These are phyloP conservation scores for Ciborinia camelliae DNA, from an alignment of 2,329 filamentous ascomycete genomes.

Conservation along the genomic window DNA sequence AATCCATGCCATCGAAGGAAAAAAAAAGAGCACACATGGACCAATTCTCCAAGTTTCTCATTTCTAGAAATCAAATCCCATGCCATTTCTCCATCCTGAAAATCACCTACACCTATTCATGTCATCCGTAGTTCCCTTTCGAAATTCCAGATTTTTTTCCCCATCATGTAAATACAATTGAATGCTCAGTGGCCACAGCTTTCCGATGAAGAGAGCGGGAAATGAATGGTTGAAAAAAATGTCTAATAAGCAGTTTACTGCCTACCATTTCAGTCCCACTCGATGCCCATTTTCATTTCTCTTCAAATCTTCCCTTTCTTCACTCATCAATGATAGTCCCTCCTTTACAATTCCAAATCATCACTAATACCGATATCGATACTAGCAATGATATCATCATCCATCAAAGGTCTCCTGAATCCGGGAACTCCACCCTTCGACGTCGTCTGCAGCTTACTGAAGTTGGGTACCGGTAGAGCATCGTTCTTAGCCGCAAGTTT, in stretches of 20 bases:
- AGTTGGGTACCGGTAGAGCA: slow-evolving; percentile 47
- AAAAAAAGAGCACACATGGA: background rate
- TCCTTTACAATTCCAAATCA: slow-evolving; percentile 46
- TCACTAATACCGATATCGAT: slow-evolving; percentile 91
- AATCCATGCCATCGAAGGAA: background rate
- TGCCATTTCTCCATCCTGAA: background rate
- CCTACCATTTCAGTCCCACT: background rate
- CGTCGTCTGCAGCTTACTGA: slow-evolving; percentile 41
- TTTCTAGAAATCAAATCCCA: background rate
- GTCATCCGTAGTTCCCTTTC: background rate
- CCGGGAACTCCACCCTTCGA: slow-evolving; percentile 56
- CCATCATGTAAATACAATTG: slow-evolving; percentile 4
- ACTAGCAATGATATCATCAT: slow-evolving; percentile 87
- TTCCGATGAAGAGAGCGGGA: background rate
- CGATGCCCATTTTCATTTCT: background rate
- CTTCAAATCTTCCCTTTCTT: background rate
- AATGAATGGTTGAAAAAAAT: background rate
- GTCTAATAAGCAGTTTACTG: background rate
- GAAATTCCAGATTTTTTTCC: background rate
- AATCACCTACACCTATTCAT: background rate
- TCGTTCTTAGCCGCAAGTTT: slow-evolving; percentile 45
- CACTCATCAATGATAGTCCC: background rate
- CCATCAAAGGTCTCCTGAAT: slow-evolving; percentile 76
- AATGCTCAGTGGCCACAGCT: background rate
- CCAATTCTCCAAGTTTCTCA: background rate